Percentiles rank a stretch among this genome's conserved stretches.
phyloP scores from a whole-genome alignment of 1,284 basidiomycete species.

The Cutaneotrichosporon cutaneum region DNA sequence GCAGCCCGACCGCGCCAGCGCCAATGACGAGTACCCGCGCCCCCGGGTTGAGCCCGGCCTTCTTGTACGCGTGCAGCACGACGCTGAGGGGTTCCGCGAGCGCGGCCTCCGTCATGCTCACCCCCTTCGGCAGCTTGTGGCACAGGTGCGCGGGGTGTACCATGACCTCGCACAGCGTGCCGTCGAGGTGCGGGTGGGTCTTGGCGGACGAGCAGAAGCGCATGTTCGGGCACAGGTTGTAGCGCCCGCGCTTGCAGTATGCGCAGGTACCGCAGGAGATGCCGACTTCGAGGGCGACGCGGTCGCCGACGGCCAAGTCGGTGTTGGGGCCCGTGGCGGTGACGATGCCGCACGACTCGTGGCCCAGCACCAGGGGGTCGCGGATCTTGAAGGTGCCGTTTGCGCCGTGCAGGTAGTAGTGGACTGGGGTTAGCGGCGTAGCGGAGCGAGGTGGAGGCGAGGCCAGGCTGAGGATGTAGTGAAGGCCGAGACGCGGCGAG shows the following conservation, averaged over 20 bases:
- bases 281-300: slow-evolving; percentile 92
- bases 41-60: slow-evolving; percentile 62
- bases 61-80: slow-evolving; percentile 75
- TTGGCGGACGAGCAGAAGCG: slow-evolving; percentile 87
- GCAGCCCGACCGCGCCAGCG: slow-evolving; percentile 85
- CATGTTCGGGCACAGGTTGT: slow-evolving; percentile 86
- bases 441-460: not conserved
- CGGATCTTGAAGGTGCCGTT: slow-evolving; percentile 85
- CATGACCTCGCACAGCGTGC: slow-evolving; percentile 81
- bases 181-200: slow-evolving; percentile 89
- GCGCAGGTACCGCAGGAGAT: slow-evolving; percentile 71
- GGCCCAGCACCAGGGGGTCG: slow-evolving; percentile 83
- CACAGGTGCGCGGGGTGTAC: slow-evolving; percentile 82
- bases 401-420: slow-evolving; percentile 82
- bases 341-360: slow-evolving; percentile 78
- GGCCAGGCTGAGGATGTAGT: not conserved
- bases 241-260: slow-evolving; percentile 65
- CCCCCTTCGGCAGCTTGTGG: slow-evolving; percentile 78
- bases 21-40: slow-evolving; percentile 83
- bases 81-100: slow-evolving; percentile 90
- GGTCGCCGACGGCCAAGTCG: slow-evolving; percentile 70
- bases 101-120: slow-evolving; percentile 74
- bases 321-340: slow-evolving; percentile 36
- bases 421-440: slow-evolving; percentile 58
- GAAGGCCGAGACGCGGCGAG: not conserved